Percentiles rank a stretch among this genome's conserved stretches.
Evolutionary conservation across 2,329 filamentous ascomycete species (phyloP).

Genomic region (Didymella lethalis): DNA sequence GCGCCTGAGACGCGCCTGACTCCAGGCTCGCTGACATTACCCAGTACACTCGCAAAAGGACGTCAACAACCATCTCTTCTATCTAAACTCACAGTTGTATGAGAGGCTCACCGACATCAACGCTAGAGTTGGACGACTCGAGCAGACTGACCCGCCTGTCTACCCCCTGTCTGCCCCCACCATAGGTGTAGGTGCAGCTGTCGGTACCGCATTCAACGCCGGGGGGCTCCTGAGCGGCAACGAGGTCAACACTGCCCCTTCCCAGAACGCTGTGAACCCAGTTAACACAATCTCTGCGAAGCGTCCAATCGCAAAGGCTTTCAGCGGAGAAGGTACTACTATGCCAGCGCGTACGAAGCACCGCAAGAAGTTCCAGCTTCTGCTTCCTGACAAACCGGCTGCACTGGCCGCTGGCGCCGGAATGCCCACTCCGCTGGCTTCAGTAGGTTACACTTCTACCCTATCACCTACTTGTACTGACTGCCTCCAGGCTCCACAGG

Average conservation of each 20-base stretch:
- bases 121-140: background rate
- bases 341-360: constrained; percentile 5
- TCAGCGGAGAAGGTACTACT: background rate
- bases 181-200: background rate
- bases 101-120: background rate
- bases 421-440: constrained; percentile 20
- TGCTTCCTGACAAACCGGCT: constrained; percentile 12
- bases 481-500: background rate
- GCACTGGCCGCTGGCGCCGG: background rate
- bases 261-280: background rate
- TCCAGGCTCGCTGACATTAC: background rate
- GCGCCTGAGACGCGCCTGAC: no score
- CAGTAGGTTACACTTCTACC: constrained; percentile 12
- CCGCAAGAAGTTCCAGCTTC: constrained; percentile 24
- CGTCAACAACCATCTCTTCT: background rate
- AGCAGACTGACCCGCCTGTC: background rate
- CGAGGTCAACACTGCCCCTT: background rate
- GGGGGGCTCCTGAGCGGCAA: background rate
- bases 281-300: background rate
- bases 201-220: background rate
- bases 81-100: background rate
- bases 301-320: background rate
- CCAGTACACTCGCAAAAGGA: background rate
- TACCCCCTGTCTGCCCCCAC: background rate
- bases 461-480: background rate